phyloP scores from a whole-genome alignment of 2,329 filamentous ascomycete species.

The Alternaria brassicicola region DNA sequence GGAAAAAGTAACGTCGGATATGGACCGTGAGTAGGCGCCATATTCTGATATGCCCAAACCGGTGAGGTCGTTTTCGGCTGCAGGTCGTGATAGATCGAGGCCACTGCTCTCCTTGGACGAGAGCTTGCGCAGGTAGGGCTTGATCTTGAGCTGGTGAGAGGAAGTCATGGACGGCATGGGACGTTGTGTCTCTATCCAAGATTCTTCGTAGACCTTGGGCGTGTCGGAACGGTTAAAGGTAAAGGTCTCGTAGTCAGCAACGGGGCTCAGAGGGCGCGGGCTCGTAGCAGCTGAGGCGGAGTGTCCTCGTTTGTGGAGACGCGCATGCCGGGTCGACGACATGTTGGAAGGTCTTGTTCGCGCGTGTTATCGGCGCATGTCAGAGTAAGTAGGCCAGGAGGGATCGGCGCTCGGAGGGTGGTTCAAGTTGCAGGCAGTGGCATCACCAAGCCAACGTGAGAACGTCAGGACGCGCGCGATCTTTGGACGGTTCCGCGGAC shows the following conservation, averaged over 20 bases:
- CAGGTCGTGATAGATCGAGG: slow-evolving; percentile 62
- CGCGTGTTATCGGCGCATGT: slow-evolving; percentile 19
- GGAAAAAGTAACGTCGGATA: slow-evolving; percentile 53
- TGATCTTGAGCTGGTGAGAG: slow-evolving; percentile 54
- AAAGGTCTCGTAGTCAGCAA: slow-evolving; percentile 34
- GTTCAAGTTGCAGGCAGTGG: slow-evolving; percentile 1
- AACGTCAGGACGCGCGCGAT: neutral
- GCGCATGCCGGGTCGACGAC: slow-evolving; percentile 34
- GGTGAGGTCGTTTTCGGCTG: slow-evolving; percentile 60
- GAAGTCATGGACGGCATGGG: slow-evolving; percentile 33
- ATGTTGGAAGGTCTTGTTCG: slow-evolving; percentile 9
- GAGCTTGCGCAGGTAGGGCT: slow-evolving; percentile 62
- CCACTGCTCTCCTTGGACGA: slow-evolving; percentile 57
- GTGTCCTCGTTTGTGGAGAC: slow-evolving; percentile 50
- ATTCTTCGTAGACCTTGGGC: slow-evolving; percentile 44
- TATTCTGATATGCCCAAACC: slow-evolving; percentile 63
- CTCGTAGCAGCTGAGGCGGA: slow-evolving; percentile 47
- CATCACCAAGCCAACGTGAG: slow-evolving; percentile 14
- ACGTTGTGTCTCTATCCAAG: slow-evolving; percentile 36
- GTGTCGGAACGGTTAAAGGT: slow-evolving; percentile 45
- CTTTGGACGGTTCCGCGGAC: slow-evolving; percentile 16
- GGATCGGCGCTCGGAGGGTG: neutral
- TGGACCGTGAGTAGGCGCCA: slow-evolving; percentile 47
- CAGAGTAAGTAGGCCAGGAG: slow-evolving; percentile 3
- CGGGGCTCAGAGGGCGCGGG: slow-evolving; percentile 43